These are phyloP conservation scores for Trichoderma atroviride DNA, from an alignment of 2,329 filamentous ascomycete genomes.

Conservation along the genomic window DNA sequence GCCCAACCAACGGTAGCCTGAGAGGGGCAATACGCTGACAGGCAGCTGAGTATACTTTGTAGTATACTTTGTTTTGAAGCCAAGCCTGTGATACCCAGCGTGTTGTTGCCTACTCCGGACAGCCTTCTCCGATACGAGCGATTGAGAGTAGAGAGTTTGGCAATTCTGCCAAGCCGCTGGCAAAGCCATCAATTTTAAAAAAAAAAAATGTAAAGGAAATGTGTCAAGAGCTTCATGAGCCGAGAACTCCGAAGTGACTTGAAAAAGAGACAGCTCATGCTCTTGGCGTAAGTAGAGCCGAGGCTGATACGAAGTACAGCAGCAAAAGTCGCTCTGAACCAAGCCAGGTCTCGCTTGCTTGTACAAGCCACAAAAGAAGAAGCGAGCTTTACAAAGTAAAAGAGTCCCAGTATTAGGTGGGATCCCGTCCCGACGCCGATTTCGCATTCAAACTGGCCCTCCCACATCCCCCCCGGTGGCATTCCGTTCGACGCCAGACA, in stretches of 20 bases:
- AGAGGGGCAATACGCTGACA: not conserved
- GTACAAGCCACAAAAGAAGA: not conserved
- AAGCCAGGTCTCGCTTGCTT: not conserved
- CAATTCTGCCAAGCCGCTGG: not conserved
- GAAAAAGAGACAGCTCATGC: not conserved
- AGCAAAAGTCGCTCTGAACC: not conserved
- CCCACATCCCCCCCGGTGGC: not conserved
- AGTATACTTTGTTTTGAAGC: not conserved
- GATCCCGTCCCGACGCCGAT: not conserved
- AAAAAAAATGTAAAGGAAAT: not conserved
- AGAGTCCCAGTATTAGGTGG: not conserved
- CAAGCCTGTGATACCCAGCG: not conserved
- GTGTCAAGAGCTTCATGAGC: not conserved
- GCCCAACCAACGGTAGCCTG: not conserved
- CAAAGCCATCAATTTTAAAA: conserved; percentile 1
- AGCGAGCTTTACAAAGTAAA: not conserved
- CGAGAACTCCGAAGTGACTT: not conserved
- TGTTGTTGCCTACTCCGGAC: not conserved
- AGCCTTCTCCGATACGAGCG: not conserved
- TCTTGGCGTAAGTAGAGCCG: not conserved
- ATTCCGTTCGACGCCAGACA: conserved; percentile 5
- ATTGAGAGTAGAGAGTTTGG: not conserved
- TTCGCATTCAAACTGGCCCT: not conserved
- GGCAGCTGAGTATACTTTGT: not conserved
- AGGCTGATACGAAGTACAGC: not conserved